Evolutionary conservation across 2,329 filamentous ascomycete species (phyloP).

Genomic region (Moelleriella libera): DNA sequence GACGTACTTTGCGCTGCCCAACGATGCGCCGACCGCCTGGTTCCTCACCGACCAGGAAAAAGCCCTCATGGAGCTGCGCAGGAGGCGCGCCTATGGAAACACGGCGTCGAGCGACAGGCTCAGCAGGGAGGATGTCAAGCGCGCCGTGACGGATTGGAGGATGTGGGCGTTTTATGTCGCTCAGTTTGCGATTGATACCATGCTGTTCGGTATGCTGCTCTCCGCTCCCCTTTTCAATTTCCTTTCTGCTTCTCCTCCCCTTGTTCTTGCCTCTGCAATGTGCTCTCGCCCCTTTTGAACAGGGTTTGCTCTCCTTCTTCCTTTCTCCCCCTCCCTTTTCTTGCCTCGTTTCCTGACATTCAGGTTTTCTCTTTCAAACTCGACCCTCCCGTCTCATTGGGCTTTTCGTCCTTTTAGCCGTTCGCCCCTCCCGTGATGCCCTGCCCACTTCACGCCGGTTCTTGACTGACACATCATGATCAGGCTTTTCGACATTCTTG

Average conservation of each 20-base stretch:
- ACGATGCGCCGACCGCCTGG: conserved; percentile 35
- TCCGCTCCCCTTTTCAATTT: background rate
- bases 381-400: no score
- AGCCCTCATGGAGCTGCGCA: conserved; percentile 43
- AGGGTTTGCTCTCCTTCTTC: no score
- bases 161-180: conserved; percentile 55
- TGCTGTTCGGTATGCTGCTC: conserved; percentile 45
- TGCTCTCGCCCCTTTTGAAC: no score
- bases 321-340: no score
- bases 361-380: no score
- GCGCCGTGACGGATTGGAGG: conserved; percentile 62
- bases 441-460: background rate
- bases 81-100: conserved; percentile 28
- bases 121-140: conserved; percentile 45
- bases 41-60: conserved; percentile 45
- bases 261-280: background rate
- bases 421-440: no score
- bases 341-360: no score
- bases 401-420: no score
- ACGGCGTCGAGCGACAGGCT: conserved; percentile 31
- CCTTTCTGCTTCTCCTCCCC: background rate
- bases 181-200: conserved; percentile 61
- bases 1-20: conserved; percentile 20
- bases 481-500: conserved; percentile 61
- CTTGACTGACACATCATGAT: no score